Base-by-base conservation (phyloP, 1,284 basidiomycete species). In the Ceratobasidium papillatum region DNA sequence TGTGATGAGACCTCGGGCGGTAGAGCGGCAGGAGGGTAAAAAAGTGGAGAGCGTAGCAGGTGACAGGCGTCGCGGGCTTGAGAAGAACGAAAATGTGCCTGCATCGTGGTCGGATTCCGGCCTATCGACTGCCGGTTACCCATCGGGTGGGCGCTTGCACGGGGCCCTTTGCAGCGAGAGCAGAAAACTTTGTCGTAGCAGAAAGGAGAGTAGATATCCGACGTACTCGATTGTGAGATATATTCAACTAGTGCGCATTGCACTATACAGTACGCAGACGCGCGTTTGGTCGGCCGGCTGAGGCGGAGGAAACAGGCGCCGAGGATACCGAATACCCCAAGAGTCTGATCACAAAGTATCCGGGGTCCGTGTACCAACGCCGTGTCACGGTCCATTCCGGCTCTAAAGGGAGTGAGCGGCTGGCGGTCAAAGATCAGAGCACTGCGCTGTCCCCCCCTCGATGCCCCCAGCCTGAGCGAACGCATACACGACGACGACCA, bases 361-460 rank as follows among this genome's bases (percentile, higher is more conserved):
- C 30, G n/a, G 64, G 64, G 64, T 51, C 64, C 64, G 63, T 65
- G n/a, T 30, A 8, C 30, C 14, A 66, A 54, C 47, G 47, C 30
- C 64, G 64, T 66, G 64, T 25, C 49, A 61, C n/a, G n/a, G n/a
- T n/a, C n/a, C n/a, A n/a, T n/a, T n/a, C 49, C 64, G 49, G 64
- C 30, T 27, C 30, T 25, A 25, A 30, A 66, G 64, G 36, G 43
- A 51, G 49, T 32, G 22, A 38, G 45, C 32, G 32, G 30, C 30
- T 30, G 49, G 19, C 27, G 7, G 47, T 17, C 27, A 9, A 19
- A n/a, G n/a, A n/a, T n/a, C n/a, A n/a, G n/a, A n/a, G n/a, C n/a
- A n/a, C 47, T 25, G 47, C 64, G 17, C 64, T 61, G 59, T 41
- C 59, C 34, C 34, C 36, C 59, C 41, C 59, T 61, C 34, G 56